Conservation (phyloP, 208 protist species). For the Polymyxa betae region DNA sequence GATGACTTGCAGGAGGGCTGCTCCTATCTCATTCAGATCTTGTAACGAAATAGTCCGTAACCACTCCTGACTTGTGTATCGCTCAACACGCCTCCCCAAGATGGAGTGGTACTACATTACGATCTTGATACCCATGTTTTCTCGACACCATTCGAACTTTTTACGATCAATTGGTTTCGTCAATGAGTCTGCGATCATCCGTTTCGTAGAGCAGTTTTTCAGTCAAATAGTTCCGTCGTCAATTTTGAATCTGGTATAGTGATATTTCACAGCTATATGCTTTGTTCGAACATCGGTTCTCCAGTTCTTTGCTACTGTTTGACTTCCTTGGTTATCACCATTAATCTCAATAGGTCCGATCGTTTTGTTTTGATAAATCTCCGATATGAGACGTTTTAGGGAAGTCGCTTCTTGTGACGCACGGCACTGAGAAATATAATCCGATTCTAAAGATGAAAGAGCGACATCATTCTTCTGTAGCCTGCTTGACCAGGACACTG, state of each 20-base stretch:
- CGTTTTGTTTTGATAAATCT: background rate
- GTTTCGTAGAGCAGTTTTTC: background rate
- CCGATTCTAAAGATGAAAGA: background rate
- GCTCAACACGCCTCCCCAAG: too few relatives aligned
- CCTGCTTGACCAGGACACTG: background rate
- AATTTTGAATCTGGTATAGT: background rate
- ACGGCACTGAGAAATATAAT: background rate
- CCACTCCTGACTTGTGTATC: too few relatives aligned
- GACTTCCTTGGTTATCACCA: conserved; percentile 10
- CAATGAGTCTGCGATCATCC: background rate
- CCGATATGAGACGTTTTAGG: background rate
- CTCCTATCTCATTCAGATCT: too few relatives aligned
- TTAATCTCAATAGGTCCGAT: background rate
- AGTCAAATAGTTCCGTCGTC: background rate
- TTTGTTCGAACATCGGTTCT: conserved; percentile 7
- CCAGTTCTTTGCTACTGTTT: background rate
- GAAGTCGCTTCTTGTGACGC: background rate
- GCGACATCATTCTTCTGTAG: background rate
- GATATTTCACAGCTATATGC: conserved; percentile 22
- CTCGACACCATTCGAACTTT: conserved; percentile 31
- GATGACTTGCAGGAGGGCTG: too few relatives aligned
- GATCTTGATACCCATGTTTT: background rate
- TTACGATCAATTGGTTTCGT: background rate
- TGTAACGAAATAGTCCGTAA: too few relatives aligned
- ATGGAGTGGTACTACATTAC: too few relatives aligned